Percentiles rank a stretch among this genome's conserved stretches.
These are phyloP conservation scores for Colletotrichum orchidophilum DNA, from an alignment of 2,329 filamentous ascomycete genomes.

Conservation along the genomic window DNA sequence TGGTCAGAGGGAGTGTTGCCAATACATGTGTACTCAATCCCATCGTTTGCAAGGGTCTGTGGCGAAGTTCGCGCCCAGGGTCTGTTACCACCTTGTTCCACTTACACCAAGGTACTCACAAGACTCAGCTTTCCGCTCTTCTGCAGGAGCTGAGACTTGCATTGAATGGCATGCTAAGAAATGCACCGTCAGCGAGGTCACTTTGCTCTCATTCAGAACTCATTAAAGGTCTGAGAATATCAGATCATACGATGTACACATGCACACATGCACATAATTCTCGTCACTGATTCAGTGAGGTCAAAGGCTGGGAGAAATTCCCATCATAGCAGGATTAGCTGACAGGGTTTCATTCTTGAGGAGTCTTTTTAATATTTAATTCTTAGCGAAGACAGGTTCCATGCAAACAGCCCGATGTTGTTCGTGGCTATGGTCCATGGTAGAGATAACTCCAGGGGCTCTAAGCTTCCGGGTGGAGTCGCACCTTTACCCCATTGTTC, in stretches of 20 bases:
- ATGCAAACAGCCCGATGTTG: neutral
- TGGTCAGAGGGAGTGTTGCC: too few relatives aligned
- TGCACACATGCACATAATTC: too few relatives aligned
- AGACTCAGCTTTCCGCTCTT: neutral
- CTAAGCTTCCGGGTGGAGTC: conserved; percentile 14
- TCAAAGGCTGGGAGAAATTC: neutral
- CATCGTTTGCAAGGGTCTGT: neutral
- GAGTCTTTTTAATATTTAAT: neutral
- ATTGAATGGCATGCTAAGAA: neutral
- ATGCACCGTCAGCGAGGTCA: neutral
- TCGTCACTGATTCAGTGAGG: neutral
- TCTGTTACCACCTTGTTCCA: neutral
- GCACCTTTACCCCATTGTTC: conserved; percentile 24
- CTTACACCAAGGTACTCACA: neutral
- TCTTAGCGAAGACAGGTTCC: neutral
- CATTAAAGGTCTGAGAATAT: neutral
- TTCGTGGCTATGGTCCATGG: neutral
- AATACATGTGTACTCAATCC: too few relatives aligned
- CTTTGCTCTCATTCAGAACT: neutral
- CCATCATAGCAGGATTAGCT: neutral
- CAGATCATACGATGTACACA: too few relatives aligned
- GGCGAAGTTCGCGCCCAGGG: neutral
- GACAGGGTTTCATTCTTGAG: neutral
- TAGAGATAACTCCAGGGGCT: neutral
- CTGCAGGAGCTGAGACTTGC: neutral